Conservation (phyloP, 1,284 basidiomycete genomes). For the Apiotrichum laibachii region DNA sequence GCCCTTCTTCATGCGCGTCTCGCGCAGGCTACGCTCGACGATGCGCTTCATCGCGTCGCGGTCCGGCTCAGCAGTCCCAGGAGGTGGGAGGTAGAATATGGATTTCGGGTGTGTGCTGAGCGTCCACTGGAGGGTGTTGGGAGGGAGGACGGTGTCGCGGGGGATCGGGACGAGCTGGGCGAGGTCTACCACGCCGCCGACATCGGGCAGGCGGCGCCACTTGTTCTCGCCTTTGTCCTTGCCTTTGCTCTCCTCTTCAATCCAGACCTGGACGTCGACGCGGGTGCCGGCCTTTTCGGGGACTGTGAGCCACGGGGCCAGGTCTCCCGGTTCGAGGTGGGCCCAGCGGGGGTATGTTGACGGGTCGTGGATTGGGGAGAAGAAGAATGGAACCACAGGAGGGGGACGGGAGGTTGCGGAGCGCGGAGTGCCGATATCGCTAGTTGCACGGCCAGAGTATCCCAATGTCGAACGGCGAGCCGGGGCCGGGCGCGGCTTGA, state of each 20-base stretch:
- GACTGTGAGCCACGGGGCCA: constrained; percentile 43
- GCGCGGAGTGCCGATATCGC: not conserved
- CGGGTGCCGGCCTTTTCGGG: constrained; percentile 26
- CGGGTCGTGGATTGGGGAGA: constrained; percentile 46
- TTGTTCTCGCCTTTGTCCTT: not conserved
- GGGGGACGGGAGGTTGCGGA: not conserved
- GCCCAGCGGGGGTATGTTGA: constrained; percentile 47
- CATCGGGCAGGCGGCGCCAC: constrained; percentile 9
- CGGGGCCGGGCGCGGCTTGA: constrained; percentile 3
- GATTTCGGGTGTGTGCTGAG: constrained; percentile 27
- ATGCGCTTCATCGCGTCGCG: constrained; percentile 18
- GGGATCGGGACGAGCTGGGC: constrained; percentile 7
- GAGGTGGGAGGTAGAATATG: constrained; percentile 29
- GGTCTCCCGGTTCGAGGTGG: constrained; percentile 39
- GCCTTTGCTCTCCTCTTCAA: constrained; percentile 22
- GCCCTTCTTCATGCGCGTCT: constrained; percentile 50
- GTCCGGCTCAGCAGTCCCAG: not conserved
- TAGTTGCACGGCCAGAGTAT: not conserved
- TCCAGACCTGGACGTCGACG: constrained; percentile 44
- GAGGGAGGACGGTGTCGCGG: constrained; percentile 8
- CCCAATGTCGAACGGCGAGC: constrained; percentile 17
- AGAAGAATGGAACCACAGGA: constrained; percentile 43
- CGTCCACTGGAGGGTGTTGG: constrained; percentile 38
- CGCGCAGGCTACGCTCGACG: constrained; percentile 45
- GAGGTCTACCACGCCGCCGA: constrained; percentile 13